phyloP scores from a whole-genome alignment of 495 filamentous ascomycete species.

The Aspergillus heteromorphus region DNA sequence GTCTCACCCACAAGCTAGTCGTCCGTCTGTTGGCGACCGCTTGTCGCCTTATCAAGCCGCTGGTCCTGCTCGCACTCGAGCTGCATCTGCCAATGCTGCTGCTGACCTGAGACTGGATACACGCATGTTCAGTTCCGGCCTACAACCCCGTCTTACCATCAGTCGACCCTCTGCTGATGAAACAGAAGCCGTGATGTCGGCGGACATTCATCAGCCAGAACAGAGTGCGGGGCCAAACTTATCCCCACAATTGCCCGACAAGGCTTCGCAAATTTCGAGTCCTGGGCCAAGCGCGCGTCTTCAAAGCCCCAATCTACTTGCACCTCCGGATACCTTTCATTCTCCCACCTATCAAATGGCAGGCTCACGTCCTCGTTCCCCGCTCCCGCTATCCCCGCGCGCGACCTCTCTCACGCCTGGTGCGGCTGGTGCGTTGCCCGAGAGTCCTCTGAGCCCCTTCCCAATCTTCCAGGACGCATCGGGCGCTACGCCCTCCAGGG shows the following conservation, averaged over 20 bases:
- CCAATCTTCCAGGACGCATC: conserved; percentile 46
- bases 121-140: conserved; percentile 16
- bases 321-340: conserved; percentile 32
- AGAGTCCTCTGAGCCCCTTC: conserved; percentile 42
- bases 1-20: conserved; percentile 40
- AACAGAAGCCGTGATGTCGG: conserved; percentile 5
- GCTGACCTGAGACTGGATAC: conserved; percentile 38
- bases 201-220: conserved; percentile 17
- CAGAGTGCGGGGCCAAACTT: conserved; percentile 15
- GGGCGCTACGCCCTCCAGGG: conserved; percentile 36
- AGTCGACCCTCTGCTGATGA: conserved; percentile 30
- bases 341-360: conserved; percentile 31
- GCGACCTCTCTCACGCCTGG: conserved; percentile 15
- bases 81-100: conserved; percentile 65
- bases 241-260: conserved; percentile 37
- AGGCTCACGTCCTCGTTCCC: conserved; percentile 20
- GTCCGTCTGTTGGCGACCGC: conserved; percentile 20
- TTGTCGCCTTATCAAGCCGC: conserved; percentile 28
- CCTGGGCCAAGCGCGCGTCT: conserved; percentile 11
- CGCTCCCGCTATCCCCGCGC: conserved; percentile 29
- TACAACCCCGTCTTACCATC: conserved; percentile 25
- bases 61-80: conserved; percentile 41
- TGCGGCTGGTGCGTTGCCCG: conserved; percentile 5
- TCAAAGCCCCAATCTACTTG: conserved; percentile 28
- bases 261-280: conserved; percentile 20